A percentile compares a stretch with the other conserved stretches of the same genome.
These are phyloP conservation scores for Umbelopsis sp. DNA, from an alignment of 371 early-diverging fungal species.

Conservation along the genomic window DNA sequence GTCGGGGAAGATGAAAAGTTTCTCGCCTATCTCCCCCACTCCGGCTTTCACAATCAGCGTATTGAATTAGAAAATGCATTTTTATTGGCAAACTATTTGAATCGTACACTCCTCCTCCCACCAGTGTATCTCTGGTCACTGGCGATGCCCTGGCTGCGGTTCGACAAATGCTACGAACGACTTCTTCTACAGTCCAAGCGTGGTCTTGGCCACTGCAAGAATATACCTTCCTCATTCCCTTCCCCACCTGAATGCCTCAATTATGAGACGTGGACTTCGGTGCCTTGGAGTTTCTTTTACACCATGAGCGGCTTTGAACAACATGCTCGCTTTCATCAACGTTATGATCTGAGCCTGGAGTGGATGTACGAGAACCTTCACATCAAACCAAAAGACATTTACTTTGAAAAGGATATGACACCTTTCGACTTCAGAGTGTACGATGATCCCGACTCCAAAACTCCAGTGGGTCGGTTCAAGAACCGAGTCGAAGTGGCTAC, in stretches of 20 bases:
- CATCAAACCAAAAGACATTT: conserved; percentile 37
- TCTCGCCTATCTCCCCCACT: conserved; percentile 65
- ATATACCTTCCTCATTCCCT: conserved; percentile 41
- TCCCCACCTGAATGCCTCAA: conserved; percentile 60
- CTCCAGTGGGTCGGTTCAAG: conserved; percentile 47
- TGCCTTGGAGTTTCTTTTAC: conserved; percentile 66
- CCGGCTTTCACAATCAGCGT: conserved; percentile 68
- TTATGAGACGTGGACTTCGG: conserved; percentile 57
- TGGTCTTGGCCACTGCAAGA: conserved; percentile 57
- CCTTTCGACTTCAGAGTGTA: conserved; percentile 58
- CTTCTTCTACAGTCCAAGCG: conserved; percentile 59
- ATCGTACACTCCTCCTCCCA: conserved; percentile 60
- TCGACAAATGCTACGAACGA: conserved; percentile 57
- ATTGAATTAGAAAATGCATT: conserved; percentile 64
- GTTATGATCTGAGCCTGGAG: conserved; percentile 43
- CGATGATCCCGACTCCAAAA: conserved; percentile 51
- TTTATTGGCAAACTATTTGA: conserved; percentile 56
- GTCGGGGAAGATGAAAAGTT: conserved; percentile 39
- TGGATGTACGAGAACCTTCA: conserved; percentile 39
- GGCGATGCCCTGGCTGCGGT: conserved; percentile 60
- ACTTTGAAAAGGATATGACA: conserved; percentile 50
- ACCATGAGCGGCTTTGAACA: conserved; percentile 42
- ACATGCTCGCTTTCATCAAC: conserved; percentile 37
- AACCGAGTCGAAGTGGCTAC: conserved; percentile 45
- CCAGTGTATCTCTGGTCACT: conserved; percentile 61